Conservation (phyloP, 2,329 filamentous ascomycete species). For the Pseudocercospora fijiensis region DNA sequence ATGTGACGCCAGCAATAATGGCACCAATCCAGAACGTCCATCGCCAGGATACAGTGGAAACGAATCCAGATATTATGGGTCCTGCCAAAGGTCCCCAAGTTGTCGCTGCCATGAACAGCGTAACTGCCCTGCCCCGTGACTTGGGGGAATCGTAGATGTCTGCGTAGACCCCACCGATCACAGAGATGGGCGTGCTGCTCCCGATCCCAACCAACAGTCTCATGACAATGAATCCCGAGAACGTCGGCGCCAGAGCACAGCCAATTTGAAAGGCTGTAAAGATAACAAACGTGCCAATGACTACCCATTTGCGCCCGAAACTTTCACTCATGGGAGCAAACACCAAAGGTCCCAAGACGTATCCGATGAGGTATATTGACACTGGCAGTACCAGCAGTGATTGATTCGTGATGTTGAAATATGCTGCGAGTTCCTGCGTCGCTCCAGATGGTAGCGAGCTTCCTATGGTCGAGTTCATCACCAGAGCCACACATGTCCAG, state of each 20-base stretch:
- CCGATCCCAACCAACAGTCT: slow-evolving; percentile 46
- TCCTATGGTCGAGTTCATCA: slow-evolving; percentile 68
- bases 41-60: slow-evolving; percentile 62
- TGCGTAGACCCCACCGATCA: slow-evolving; percentile 62
- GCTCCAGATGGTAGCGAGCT: slow-evolving; percentile 65
- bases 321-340: slow-evolving; percentile 48
- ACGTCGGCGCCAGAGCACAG: slow-evolving; percentile 47
- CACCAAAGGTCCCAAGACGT: slow-evolving; percentile 46
- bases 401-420: slow-evolving; percentile 56
- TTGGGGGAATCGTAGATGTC: slow-evolving; percentile 62
- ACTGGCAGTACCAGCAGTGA: slow-evolving; percentile 48
- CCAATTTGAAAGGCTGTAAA: slow-evolving; percentile 50
- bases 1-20: slow-evolving; percentile 64
- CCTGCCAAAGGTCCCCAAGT: slow-evolving; percentile 65
- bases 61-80: slow-evolving; percentile 65
- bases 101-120: slow-evolving; percentile 65
- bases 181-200: slow-evolving; percentile 54
- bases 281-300: slow-evolving; percentile 52
- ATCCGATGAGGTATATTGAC: slow-evolving; percentile 53
- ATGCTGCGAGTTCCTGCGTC: slow-evolving; percentile 55
- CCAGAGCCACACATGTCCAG: slow-evolving; percentile 56
- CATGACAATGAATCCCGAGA: slow-evolving; percentile 47
- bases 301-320: slow-evolving; percentile 48
- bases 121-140: slow-evolving; percentile 60
- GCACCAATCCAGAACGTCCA: slow-evolving; percentile 71